phyloP scores from a whole-genome alignment of 768 basidiomycete species.

The Cubamyces sp. region DNA sequence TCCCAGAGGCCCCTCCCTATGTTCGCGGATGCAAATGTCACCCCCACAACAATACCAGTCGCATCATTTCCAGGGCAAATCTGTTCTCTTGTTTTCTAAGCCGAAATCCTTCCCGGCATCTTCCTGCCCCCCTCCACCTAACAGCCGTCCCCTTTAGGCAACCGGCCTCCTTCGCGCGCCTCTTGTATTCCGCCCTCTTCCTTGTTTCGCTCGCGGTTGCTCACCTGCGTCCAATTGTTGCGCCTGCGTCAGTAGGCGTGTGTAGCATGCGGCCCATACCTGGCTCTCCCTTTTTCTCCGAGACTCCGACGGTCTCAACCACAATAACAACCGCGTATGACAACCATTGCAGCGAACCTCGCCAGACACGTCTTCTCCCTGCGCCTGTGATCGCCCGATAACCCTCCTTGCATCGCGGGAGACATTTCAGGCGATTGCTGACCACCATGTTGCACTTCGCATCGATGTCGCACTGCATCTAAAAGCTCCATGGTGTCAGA shows the following conservation, averaged over 20 bases:
- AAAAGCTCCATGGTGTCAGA: constrained; percentile 22
- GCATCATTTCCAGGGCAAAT: constrained; percentile 2
- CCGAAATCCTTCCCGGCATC: constrained; percentile 6
- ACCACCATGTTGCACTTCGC: constrained; percentile 8
- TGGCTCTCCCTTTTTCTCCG: neutral
- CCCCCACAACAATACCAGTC: neutral
- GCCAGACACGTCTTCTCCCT: constrained; percentile 2
- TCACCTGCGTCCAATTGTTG: neutral
- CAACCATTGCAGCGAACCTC: neutral
- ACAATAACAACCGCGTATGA: constrained; percentile 2
- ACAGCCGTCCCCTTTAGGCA: constrained; percentile 11
- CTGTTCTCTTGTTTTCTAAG: neutral
- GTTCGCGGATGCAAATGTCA: constrained; percentile 32
- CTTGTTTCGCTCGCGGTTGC: constrained; percentile 1
- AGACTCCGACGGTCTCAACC: constrained; percentile 4
- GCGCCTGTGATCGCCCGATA: constrained; percentile 20
- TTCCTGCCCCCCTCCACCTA: constrained; percentile 8
- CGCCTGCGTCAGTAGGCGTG: neutral
- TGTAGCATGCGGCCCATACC: neutral
- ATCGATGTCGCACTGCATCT: constrained; percentile 17
- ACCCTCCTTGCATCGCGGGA: constrained; percentile 25
- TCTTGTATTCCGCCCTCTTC: constrained; percentile 1
- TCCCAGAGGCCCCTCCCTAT: constrained; percentile 2
- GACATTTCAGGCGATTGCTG: constrained; percentile 15
- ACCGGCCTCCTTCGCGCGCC: constrained; percentile 2